Percentiles rank a stretch among this genome's conserved stretches.
Evolutionary conservation across 1,139 yeast genomes (phyloP).

Genomic region (Zhuliangozyma parablackwelliae): DNA sequence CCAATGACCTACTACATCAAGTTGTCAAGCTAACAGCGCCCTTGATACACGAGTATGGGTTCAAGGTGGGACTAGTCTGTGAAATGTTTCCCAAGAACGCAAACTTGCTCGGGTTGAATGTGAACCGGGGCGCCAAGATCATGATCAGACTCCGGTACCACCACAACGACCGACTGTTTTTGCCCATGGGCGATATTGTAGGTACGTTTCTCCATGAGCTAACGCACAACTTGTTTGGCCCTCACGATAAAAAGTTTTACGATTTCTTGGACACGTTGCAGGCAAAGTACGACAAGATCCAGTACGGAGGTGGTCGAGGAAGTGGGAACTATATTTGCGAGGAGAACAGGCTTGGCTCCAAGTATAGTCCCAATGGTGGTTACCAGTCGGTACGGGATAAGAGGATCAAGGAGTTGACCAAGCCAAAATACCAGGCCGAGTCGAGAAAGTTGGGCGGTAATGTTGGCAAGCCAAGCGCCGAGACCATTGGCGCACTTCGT

Average conservation of each 20-base stretch:
- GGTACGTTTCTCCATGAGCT: slow-evolving; percentile 90
- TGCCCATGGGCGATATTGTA: slow-evolving; percentile 62
- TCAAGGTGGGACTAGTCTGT: slow-evolving; percentile 63
- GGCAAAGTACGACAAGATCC: slow-evolving; percentile 52
- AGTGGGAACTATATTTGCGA: slow-evolving; percentile 35
- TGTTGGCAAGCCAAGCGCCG: slow-evolving; percentile 7
- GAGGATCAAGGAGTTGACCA: slow-evolving; percentile 34
- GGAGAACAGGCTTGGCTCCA: slow-evolving; percentile 51
- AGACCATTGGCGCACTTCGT: slow-evolving; percentile 25
- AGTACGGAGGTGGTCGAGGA: slow-evolving; percentile 19
- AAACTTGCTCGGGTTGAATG: slow-evolving; percentile 73
- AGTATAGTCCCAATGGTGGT: slow-evolving; percentile 12
- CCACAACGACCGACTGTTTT: slow-evolving; percentile 51
- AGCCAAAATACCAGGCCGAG: slow-evolving; percentile 37
- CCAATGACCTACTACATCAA: slow-evolving; percentile 54
- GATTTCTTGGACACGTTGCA: slow-evolving; percentile 57
- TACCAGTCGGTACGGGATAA: slow-evolving; percentile 30
- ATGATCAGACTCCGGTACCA: slow-evolving; percentile 66
- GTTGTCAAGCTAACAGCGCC: slow-evolving; percentile 67
- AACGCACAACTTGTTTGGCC: slow-evolving; percentile 74
- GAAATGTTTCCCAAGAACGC: slow-evolving; percentile 82
- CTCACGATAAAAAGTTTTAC: slow-evolving; percentile 76
- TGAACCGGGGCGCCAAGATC: slow-evolving; percentile 77
- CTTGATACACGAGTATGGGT: slow-evolving; percentile 62
- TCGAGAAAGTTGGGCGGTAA: slow-evolving; percentile 29